Percentiles rank a stretch among this genome's conserved stretches.
phyloP scores from a whole-genome alignment of 2,329 filamentous ascomycete genomes.

The Ophiosphaerella herpotricha region DNA sequence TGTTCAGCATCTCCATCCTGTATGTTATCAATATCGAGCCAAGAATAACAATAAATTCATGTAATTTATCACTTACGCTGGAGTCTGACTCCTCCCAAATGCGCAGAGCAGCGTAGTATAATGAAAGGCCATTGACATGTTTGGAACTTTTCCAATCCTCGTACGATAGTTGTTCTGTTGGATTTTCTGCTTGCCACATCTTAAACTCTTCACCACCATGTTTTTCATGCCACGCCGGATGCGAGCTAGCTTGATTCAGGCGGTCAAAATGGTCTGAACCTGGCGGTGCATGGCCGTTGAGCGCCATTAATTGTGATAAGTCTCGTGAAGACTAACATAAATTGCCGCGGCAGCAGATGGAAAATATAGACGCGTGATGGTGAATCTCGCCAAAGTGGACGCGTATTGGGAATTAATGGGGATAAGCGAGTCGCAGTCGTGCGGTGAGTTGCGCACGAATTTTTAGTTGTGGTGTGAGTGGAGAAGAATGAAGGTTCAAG shows the following conservation, averaged over 20 bases:
- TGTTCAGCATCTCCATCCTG: slow-evolving; percentile 32
- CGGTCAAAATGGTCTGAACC: neutral
- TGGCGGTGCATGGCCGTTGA: slow-evolving; percentile 15
- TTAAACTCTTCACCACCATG: slow-evolving; percentile 33
- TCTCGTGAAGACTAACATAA: slow-evolving; percentile 10
- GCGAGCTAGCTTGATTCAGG: slow-evolving; percentile 12
- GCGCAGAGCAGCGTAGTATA: slow-evolving; percentile 36
- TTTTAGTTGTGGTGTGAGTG: slow-evolving; percentile 25
- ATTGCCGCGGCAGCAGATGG: slow-evolving; percentile 5
- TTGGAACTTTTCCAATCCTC: slow-evolving; percentile 37
- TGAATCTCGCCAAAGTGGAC: slow-evolving; percentile 9
- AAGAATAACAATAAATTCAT: neutral
- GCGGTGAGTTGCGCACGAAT: slow-evolving; percentile 28
- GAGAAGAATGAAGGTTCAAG: slow-evolving; percentile 39
- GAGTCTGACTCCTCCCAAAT: slow-evolving; percentile 36
- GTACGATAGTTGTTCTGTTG: slow-evolving; percentile 30
- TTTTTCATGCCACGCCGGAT: slow-evolving; percentile 23
- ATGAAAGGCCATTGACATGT: slow-evolving; percentile 32
- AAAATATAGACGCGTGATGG: slow-evolving; percentile 13
- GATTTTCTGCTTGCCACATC: slow-evolving; percentile 28
- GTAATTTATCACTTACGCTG: slow-evolving; percentile 25
- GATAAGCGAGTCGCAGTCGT: slow-evolving; percentile 13
- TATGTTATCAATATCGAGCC: slow-evolving; percentile 19
- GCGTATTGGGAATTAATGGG: slow-evolving; percentile 9
- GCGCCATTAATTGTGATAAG: slow-evolving; percentile 22